Evolutionary conservation across 2,329 filamentous ascomycete genomes (phyloP).

Genomic region (Coniochaeta pulveracea): DNA sequence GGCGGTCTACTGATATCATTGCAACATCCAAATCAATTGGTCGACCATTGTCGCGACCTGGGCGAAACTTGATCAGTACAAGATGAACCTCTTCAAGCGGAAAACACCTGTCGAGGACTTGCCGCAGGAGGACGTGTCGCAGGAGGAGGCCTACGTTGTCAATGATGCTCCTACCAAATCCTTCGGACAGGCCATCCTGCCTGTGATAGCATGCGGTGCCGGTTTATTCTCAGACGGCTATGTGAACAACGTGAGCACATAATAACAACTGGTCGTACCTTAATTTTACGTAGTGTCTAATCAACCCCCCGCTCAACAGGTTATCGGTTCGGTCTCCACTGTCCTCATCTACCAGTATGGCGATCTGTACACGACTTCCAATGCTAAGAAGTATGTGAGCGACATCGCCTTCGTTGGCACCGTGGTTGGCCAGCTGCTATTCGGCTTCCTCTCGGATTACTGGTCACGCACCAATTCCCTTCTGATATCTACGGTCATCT

Average conservation of each 20-base stretch:
- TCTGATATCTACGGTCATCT: constrained; percentile 67
- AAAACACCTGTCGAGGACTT: no score
- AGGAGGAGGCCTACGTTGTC: constrained; percentile 1
- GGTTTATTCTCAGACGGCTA: constrained; percentile 90
- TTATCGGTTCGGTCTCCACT: constrained; percentile 81
- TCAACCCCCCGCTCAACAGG: constrained; percentile 35
- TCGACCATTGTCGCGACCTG: no score
- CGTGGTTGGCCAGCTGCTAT: constrained; percentile 69
- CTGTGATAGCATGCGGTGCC: constrained; percentile 78
- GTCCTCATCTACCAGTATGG: constrained; percentile 60
- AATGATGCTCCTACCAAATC: constrained; percentile 5
- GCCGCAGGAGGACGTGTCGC: constrained; percentile 1
- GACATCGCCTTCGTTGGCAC: constrained; percentile 82
- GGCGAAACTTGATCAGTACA: neutral
- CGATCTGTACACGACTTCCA: constrained; percentile 54
- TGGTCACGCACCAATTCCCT: constrained; percentile 78
- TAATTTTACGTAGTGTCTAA: no score
- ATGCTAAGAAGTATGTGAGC: constrained; percentile 61
- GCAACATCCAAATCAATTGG: no score
- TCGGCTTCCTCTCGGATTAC: constrained; percentile 72
- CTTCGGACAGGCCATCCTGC: constrained; percentile 29
- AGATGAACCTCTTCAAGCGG: constrained; percentile 3
- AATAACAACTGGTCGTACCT: no score
- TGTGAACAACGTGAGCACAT: constrained; percentile 60
- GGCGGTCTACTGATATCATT: no score